Conservation (phyloP, 148 eudicot species). For the Pouteria glomerata region DNA sequence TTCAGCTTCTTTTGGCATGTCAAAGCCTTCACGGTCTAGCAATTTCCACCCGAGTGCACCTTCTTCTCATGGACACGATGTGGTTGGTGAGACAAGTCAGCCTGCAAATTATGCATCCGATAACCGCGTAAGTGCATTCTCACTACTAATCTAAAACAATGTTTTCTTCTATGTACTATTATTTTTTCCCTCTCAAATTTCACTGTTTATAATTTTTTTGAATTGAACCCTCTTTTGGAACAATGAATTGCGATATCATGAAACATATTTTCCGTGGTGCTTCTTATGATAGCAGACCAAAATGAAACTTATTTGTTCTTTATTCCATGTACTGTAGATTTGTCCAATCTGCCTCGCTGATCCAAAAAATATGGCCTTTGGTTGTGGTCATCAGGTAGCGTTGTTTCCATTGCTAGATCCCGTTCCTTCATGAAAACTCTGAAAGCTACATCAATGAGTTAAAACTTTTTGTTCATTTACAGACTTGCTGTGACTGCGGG, state of each 20-base stretch:
- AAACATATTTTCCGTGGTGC: too few relatives aligned
- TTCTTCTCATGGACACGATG: background rate
- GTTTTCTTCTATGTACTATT: too few relatives aligned
- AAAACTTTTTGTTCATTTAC: too few relatives aligned
- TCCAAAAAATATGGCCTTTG: constrained; percentile 44
- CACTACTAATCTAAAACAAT: too few relatives aligned
- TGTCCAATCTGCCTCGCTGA: constrained; percentile 39
- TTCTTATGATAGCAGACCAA: background rate
- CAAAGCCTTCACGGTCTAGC: background rate
- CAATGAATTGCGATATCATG: too few relatives aligned
- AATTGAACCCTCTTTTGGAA: too few relatives aligned
- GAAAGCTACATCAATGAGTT: too few relatives aligned
- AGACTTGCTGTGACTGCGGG: constrained; percentile 18
- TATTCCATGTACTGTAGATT: constrained; percentile 15
- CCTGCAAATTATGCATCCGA: background rate
- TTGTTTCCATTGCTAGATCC: too few relatives aligned
- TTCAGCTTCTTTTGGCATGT: background rate
- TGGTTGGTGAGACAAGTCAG: background rate
- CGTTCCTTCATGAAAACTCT: too few relatives aligned
- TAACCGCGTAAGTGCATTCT: background rate
- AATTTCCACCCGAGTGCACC: background rate
- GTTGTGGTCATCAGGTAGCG: constrained; percentile 49
- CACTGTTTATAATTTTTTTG: too few relatives aligned
- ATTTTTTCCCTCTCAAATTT: too few relatives aligned
- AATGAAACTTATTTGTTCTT: background rate